Base-by-base conservation (phyloP, 1,139 yeast species). In the Nakaseomyces nivariensis region DNA sequence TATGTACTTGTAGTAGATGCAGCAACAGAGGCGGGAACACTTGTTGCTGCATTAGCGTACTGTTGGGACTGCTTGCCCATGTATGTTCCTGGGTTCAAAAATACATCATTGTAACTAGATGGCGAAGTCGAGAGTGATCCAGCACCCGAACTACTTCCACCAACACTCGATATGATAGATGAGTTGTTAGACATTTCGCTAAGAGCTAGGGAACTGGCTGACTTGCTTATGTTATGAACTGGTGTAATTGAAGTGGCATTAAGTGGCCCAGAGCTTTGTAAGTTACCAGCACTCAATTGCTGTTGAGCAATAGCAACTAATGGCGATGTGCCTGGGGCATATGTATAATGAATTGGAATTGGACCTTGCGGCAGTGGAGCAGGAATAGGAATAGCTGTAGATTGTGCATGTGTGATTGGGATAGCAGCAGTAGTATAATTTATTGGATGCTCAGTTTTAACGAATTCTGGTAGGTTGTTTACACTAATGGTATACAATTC, bases 161-260 rank as follows among this genome's bases (percentile, higher is more conserved):
- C 32, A n/a, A 33, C 24, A 17, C 37, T 43, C 7, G 53, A 50
- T 8, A 47, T 38, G 1, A 49, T 37, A 4, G 53, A 51, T 13
- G 44, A 41, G 33, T 27, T 41, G 36, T 41, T 27, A 8, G 55
- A 52, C 11, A 49, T 29, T n/a, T 52, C 55, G 36, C 55, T 52
- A 24, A 51, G 40, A 5, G 51, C 31, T 25, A 48, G 38, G 10
- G 55, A 46, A 37, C 54, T 52, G 2, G 47, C 43, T 9, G 55
- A 52, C 10, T 43, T 22, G n/a, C 33, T 22, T 10, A 46, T 27
- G 9, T n/a, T 17, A 4, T 27, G 44, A 4, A 41, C 44, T 13
- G 44, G 44, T 11, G 44, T 27, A 7, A 41, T 17, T 8, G 44
- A 41, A 3, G 33, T 4, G 7, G 44, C 34, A 7, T 36, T 13